phyloP scores from a whole-genome alignment of 495 filamentous ascomycete species.

The Penicillium cosmopolitanum region DNA sequence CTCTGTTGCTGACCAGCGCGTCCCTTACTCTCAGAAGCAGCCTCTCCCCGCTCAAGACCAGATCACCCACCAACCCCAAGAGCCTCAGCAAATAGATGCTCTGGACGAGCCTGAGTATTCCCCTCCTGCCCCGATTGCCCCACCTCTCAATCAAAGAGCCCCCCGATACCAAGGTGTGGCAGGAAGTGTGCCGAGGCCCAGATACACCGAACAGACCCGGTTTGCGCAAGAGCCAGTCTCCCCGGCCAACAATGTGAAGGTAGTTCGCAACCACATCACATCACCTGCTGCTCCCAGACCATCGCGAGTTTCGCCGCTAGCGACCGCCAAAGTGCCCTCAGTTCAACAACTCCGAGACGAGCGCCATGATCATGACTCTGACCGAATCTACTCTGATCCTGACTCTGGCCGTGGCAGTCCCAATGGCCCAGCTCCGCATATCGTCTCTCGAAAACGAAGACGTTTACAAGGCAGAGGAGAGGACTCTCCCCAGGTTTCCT shows the following conservation, averaged over 20 bases:
- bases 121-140: conserved; percentile 47
- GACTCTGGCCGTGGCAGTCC: conserved; percentile 43
- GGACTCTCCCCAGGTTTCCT: conserved; percentile 30
- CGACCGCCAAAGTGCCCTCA: conserved; percentile 62
- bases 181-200: conserved; percentile 22
- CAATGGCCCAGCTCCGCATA: conserved; percentile 32
- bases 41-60: conserved; percentile 25
- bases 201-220: conserved; percentile 25
- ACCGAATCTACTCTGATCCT: conserved; percentile 29
- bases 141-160: conserved; percentile 36
- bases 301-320: conserved; percentile 76
- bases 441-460: conserved; percentile 54
- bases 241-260: conserved; percentile 42
- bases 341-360: conserved; percentile 37
- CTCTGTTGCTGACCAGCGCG: conserved; percentile 46
- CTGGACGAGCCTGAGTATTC: conserved; percentile 56
- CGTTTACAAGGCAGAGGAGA: conserved; percentile 42
- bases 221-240: conserved; percentile 30
- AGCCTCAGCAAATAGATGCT: conserved; percentile 31
- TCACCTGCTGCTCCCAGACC: conserved; percentile 83
- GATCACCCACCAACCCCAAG: conserved; percentile 23
- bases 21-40: conserved; percentile 36
- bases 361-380: conserved; percentile 29
- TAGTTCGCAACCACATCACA: conserved; percentile 63
- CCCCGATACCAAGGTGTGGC: conserved; percentile 30